Percentiles rank a stretch among this genome's conserved stretches.
These are phyloP conservation scores for Trichophyton equinum DNA, from an alignment of 2,329 filamentous ascomycete genomes.

Conservation along the genomic window DNA sequence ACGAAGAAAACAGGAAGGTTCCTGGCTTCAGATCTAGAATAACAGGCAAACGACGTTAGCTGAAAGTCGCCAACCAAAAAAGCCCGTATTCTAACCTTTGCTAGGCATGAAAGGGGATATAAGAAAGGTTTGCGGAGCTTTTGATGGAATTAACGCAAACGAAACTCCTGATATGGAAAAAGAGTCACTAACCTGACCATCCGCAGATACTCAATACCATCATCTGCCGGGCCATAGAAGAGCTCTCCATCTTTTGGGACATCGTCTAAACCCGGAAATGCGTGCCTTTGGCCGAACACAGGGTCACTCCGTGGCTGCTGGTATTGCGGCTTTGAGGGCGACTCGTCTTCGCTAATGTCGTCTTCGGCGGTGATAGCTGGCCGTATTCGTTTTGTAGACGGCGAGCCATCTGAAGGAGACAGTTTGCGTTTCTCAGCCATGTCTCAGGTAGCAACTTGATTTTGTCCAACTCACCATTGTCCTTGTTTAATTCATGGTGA, in stretches of 20 bases:
- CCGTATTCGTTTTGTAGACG: constrained; percentile 22
- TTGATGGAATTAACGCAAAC: background rate
- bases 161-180: background rate
- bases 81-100: background rate
- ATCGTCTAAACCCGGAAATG: constrained; percentile 52
- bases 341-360: constrained; percentile 17
- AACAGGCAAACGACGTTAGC: background rate
- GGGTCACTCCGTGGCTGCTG: constrained; percentile 43
- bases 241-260: constrained; percentile 40
- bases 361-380: constrained; percentile 18
- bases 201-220: constrained; percentile 57
- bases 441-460: background rate
- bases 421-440: constrained; percentile 13
- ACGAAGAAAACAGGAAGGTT: constrained; percentile 14
- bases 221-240: constrained; percentile 54
- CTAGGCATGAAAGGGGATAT: background rate
- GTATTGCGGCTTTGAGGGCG: constrained; percentile 9
- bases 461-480: background rate
- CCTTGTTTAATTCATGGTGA: background rate
- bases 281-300: constrained; percentile 58
- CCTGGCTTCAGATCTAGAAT: constrained; percentile 15
- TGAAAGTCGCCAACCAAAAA: background rate
- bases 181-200: constrained; percentile 50
- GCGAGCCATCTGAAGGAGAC: constrained; percentile 4
- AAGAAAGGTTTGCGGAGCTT: background rate